Base-by-base conservation (phyloP, 2,329 filamentous ascomycete species). In the Fusarium heterosporum region DNA sequence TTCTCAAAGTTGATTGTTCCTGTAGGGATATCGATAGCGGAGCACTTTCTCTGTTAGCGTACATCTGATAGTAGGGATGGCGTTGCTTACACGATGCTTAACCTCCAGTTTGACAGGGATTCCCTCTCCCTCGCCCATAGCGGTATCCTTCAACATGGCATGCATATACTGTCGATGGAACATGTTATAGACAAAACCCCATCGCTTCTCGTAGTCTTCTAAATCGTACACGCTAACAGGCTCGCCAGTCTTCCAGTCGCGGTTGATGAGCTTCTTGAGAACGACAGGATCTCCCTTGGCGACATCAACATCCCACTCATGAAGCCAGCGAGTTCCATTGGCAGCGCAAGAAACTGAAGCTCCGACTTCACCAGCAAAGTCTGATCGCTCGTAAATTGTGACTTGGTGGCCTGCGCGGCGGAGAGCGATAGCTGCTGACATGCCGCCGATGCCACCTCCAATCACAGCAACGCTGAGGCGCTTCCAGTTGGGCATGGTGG, bases 91-190 rank as follows among this genome's bases (percentile, higher is more conserved):
- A 36, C 34, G 34, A 73, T 90, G 83, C 61, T 90, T 88, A 1
- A 90, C 83, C 3, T 82, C 54, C 4, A 90, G 72, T 64, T 78
- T 82, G 0, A 80, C 86, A 1, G 88, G 86, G 2, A 61, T 75
- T 0, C 88, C 88, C 39, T 82, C 78, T 0, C 88, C 87, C 42
- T 82, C 79, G 9, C 83, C 81, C 61, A 86, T 55, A 0, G 88
- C 89, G 48, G 81, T 79, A 19, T 89, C 86, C 78, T 84, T 88
- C 25, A 91, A 75, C 87, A 90, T 90, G 8, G 79, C 73, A 68
- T 91, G 89, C 89, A 91, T 90, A 63, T 90, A 83, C 70, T 89
- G 86, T 1, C 89, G 81, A 71, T 91, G 89, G 68, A 91, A 91
- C 87, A 90, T 90, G 75, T 90, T 88, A 74, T 90, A 89, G 0